Evolutionary conservation across 2,329 filamentous ascomycete species (phyloP).

Genomic region (Neofusicoccum kwambonambiense): DNA sequence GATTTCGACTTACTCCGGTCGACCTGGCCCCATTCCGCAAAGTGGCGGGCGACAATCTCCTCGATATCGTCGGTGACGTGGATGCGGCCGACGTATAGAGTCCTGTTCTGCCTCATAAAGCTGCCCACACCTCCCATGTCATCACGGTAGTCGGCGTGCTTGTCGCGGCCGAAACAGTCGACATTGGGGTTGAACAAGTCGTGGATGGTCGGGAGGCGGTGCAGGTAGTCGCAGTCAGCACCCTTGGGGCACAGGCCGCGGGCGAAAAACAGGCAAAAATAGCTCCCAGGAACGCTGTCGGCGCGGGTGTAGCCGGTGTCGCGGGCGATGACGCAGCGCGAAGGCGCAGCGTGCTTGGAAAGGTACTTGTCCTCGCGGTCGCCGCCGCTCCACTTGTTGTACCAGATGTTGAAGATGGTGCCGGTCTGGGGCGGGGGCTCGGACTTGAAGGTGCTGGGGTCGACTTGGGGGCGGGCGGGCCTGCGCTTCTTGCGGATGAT

Average conservation of each 20-base stretch:
- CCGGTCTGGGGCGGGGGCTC: slow-evolving; percentile 90
- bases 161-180: slow-evolving; percentile 93
- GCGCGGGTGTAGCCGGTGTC: slow-evolving; percentile 55
- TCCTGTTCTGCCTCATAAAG: slow-evolving; percentile 91
- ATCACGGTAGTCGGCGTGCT: slow-evolving; percentile 88
- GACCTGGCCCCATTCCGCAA: slow-evolving; percentile 93
- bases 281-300: slow-evolving; percentile 61
- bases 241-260: slow-evolving; percentile 81
- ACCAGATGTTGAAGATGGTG: slow-evolving; percentile 77
- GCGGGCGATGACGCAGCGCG: slow-evolving; percentile 80
- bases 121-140: slow-evolving; percentile 97
- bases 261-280: slow-evolving; percentile 91
- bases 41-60: slow-evolving; percentile 90
- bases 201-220: slow-evolving; percentile 80
- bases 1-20: slow-evolving; percentile 60
- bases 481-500: slow-evolving; percentile 88
- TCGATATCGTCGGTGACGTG: slow-evolving; percentile 97
- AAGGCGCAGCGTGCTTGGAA: slow-evolving; percentile 76
- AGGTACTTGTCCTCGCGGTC: slow-evolving; percentile 91
- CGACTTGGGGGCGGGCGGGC: slow-evolving; percentile 87
- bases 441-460: slow-evolving; percentile 76
- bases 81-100: slow-evolving; percentile 89
- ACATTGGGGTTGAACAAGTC: slow-evolving; percentile 92
- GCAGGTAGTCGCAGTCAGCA: slow-evolving; percentile 90
- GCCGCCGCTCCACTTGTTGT: slow-evolving; percentile 97